phyloP scores from a whole-genome alignment of 257 asterid species.

The Datura wrightii region DNA sequence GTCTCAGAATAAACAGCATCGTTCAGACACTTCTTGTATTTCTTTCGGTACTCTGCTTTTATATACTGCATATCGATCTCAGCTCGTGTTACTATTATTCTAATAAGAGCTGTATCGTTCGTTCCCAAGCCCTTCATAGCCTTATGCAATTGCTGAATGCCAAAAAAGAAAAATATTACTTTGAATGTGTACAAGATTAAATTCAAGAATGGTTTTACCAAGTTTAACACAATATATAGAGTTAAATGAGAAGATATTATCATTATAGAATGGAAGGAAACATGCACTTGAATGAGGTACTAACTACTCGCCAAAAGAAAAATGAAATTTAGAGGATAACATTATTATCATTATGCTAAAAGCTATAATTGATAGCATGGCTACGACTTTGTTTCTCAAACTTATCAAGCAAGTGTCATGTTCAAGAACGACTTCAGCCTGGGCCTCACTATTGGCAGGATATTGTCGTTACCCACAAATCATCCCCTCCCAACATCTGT shows the following conservation, averaged over 20 bases:
- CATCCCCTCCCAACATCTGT: not conserved
- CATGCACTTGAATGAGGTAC: not conserved
- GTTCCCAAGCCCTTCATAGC: constrained; percentile 98
- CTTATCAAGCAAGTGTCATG: not conserved
- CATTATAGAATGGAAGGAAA: too few species aligned
- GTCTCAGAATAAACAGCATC: constrained; percentile 79
- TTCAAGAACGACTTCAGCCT: not conserved
- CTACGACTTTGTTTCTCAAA: not conserved
- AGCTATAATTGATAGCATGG: not conserved
- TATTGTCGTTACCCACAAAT: not conserved
- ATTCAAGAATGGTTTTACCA: not conserved
- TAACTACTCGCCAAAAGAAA: not conserved
- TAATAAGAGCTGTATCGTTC: constrained; percentile 64
- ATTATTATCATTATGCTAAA: not conserved
- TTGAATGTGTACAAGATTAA: not conserved
- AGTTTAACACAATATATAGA: not conserved
- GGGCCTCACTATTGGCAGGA: not conserved
- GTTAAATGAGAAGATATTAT: not conserved
- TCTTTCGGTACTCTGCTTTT: constrained; percentile 81
- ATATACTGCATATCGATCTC: constrained; percentile 91
- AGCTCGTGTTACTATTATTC: constrained; percentile 80
- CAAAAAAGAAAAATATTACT: not conserved
- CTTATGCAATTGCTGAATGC: constrained; percentile 61
- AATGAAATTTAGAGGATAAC: not conserved
- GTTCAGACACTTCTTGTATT: constrained; percentile 66